Evolutionary conservation across 2,329 filamentous ascomycete species (phyloP), one percentile per base, ranked within the genome.

Genomic region (Raffaelea ambrosiae): DNA sequence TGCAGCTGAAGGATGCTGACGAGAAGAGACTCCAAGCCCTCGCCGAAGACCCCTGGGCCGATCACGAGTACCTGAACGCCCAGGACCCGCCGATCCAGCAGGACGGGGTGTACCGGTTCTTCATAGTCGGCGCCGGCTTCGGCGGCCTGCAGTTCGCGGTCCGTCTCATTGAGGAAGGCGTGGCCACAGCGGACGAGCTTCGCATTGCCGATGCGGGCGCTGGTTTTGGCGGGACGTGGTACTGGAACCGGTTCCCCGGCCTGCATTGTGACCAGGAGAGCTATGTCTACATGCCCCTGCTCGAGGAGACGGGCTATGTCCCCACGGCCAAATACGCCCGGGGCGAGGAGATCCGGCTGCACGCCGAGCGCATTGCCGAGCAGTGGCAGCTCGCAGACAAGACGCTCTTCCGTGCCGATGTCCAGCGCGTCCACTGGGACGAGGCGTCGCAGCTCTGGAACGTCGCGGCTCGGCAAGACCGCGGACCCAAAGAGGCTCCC

Each of bases 291-390:
- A 60, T 82, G 61, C 77, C 78, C 3, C 60, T 80, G 13, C 66
- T 83, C 2, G 78, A 83, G 51, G 77, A 82, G 59, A 79, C 68
- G 2, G 72, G 71, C 0, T 81, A 79, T 55, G 70, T 81, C 58
- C 80, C 79, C 0, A 72, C 64, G 16, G 64, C 74, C 40, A 66
- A 63, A 40, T 69, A 69, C 43, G 57, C 59, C 0, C 41, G 60
- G 0, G 67, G 62, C 3, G 44, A 48, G 3, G 67, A 68, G 50
- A 62, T 80, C 18, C 66, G 69, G 1, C 58, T 63, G 33, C 68
- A 80, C 55, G 64, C 68, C 3, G 59, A 71, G 7, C 59, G 60
- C 1, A 66, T 79, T 16, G 69, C 66, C 61, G 38, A 63, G 69
- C 44, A 45, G 48, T 79, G 63, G 52, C 57, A 63, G 3, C 57